Conservation (phyloP, 2,329 filamentous ascomycete species). For the Cryphonectria carpinicola region DNA sequence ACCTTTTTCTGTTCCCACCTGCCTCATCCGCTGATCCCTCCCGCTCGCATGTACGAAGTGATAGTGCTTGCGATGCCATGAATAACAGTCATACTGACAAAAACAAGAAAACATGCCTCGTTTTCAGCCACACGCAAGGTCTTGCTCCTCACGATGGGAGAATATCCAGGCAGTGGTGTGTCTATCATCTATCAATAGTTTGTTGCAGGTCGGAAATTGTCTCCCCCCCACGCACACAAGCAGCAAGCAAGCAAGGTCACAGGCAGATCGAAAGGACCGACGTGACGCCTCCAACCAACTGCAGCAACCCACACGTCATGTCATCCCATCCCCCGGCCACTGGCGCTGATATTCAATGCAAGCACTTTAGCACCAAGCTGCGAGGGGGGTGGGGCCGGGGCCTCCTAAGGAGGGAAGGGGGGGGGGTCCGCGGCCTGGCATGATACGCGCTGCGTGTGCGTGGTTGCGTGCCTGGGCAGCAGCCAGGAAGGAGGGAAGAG, state of each 20-base stretch:
- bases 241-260: not conserved
- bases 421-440: constrained; percentile 1
- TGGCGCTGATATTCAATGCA: constrained; percentile 24
- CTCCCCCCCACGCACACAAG: not conserved
- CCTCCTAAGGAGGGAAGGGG: not conserved
- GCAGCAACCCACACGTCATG: constrained; percentile 28
- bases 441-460: constrained; percentile 1
- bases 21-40: constrained; percentile 2
- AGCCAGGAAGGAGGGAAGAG: not conserved
- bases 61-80: not conserved
- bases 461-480: not conserved
- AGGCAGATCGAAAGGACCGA: not conserved
- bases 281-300: constrained; percentile 18
- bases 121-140: not conserved
- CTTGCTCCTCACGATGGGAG: not conserved
- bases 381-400: constrained; percentile 17
- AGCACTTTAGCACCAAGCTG: constrained; percentile 28
- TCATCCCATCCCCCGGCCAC: constrained; percentile 13
- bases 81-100: not conserved
- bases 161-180: not conserved
- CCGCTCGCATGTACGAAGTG: not conserved
- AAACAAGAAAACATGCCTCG: not conserved
- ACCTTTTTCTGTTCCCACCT: not conserved
- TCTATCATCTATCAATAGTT: constrained; percentile 1
- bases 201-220: not conserved